Base-by-base conservation (phyloP, 768 basidiomycete genomes). In the Leucocoprinus birnbaumii region DNA sequence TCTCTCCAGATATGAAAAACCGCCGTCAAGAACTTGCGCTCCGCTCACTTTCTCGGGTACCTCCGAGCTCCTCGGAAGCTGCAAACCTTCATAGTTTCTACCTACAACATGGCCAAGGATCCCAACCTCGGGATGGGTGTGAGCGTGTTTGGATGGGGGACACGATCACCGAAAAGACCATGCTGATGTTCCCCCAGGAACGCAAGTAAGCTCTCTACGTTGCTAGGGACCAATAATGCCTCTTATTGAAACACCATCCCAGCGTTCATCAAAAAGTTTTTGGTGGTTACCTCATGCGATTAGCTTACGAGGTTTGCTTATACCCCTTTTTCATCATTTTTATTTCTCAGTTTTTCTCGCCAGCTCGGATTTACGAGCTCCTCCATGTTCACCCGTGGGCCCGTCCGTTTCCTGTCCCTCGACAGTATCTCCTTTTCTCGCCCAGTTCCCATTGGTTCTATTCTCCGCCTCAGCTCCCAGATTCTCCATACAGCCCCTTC, bases 131-230 rank as follows among this genome's bases (percentile, higher is more conserved):
- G n/a, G 41, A 49, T 24, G 40, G 31, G 13, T 19, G 26, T 19
- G 79, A 86, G 54, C 74, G 79, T 13, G 86, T 89, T 0, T 85
- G 81, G 79, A 89, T 92, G 83, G 83, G 81, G 0, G 85, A 90
- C 56, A 91, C 90, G 0, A 73, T 75, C 51, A 67, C 88, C 21
- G 86, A 88, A 67, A 82, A 82, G 61, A 80, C 78, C 19, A 79
- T 88, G 76, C 69, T 91, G 25, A 91, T 91, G 87, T 90, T 91
- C 65, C 90, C 89, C 0, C 90, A 91, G 70, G 89, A 90, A 64
- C 78, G 89, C 63, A 92, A 91, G 87, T 88, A 56, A 63, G 84
- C 71, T 4, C 2, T 1, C 45, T 43, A 46, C 10, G 25, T 26
- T 4, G n/a, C 42, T 16, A 16, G 55, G 14, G 41, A n/a, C n/a